Evolutionary conservation across 108 stramenopile genomes (phyloP), one percentile per base, ranked within the genome.

Genomic region (Bacterosira constricta): DNA sequence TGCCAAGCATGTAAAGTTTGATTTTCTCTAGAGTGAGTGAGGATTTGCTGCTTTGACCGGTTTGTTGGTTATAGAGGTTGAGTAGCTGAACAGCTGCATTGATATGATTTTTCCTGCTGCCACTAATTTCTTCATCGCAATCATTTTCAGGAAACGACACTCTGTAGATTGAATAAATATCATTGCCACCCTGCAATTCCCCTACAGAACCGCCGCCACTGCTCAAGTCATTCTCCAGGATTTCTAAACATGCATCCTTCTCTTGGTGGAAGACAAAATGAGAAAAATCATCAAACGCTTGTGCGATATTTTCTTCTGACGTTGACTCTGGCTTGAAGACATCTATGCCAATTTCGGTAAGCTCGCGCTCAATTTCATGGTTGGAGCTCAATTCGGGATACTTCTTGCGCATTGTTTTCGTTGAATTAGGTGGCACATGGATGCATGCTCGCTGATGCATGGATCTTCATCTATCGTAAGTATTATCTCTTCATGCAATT

Each of bases 141-240:
- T 29, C 51, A 13, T 13, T 3, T 25, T 29, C 26, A 9, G 78
- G 69, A 55, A 67, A 60, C 11, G 68, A 71, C 13, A 86, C 67
- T 20, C 88, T 79, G 70, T 89, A 89, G 15, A 89, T 89, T 0
- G 67, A 66, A 60, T 74, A 58, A 10, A 59, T 45, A 44, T 83
- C 79, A 53, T 58, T 75, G 6, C 88, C 88, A 11, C 88, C 88
- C 63, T 83, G 83, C 42, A 89, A 63, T 42, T 71, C 77, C 0
- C 88, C 88, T 1, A 79, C 81, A 10, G 68, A 69, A 3, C 46
- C 56, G n/a, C 76, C 81, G 49, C 55, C 70, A 1, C 23, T 50
- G 23, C 9, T 27, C 41, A 83, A 68, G 39, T 88, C 65, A 11
- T 65, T 53, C 29, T 86, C 81, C 10, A 89, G 18, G n/a, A 89